phyloP scores from a whole-genome alignment of 768 basidiomycete genomes.

The Melanogaster broomeanus region DNA sequence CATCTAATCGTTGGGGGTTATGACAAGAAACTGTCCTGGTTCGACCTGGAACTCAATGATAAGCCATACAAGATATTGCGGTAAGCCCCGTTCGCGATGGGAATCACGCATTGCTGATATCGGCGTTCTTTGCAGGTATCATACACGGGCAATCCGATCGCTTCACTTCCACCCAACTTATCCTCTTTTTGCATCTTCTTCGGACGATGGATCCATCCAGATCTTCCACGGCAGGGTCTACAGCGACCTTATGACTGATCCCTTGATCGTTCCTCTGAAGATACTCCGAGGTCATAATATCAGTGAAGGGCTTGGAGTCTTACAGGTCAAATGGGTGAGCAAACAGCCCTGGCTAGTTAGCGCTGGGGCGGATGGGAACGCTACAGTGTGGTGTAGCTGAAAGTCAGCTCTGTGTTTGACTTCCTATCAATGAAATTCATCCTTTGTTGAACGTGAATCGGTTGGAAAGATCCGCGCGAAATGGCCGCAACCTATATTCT shows the following conservation, averaged over 20 bases:
- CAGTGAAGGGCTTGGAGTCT: constrained; percentile 84
- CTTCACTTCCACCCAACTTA: constrained; percentile 92
- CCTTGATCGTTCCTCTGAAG: constrained; percentile 95
- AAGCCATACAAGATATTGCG: constrained; percentile 97
- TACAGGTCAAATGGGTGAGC: constrained; percentile 87
- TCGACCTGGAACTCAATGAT: constrained; percentile 93
- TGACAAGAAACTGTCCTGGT: constrained; percentile 98
- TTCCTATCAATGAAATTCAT: constrained; percentile 23
- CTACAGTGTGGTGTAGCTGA: constrained; percentile 86
- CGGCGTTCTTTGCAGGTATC: constrained; percentile 61
- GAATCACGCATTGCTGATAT: constrained; percentile 12
- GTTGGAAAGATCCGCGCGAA: constrained; percentile 23
- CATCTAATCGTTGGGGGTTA: constrained; percentile 98
- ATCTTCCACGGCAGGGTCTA: constrained; percentile 96
- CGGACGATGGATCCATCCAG: constrained; percentile 96
- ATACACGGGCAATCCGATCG: constrained; percentile 89
- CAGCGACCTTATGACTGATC: constrained; percentile 95
- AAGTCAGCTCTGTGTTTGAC: constrained; percentile 31
- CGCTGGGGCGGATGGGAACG: constrained; percentile 89
- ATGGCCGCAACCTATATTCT: constrained; percentile 9
- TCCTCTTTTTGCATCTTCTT: constrained; percentile 94
- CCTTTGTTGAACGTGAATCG: constrained; percentile 25
- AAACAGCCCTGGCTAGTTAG: constrained; percentile 92
- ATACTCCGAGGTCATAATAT: constrained; percentile 91
- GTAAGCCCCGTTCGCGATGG: constrained; percentile 38